phyloP scores from a whole-genome alignment of 371 early-diverging fungal species.

The Apophysomyces variabilis region DNA sequence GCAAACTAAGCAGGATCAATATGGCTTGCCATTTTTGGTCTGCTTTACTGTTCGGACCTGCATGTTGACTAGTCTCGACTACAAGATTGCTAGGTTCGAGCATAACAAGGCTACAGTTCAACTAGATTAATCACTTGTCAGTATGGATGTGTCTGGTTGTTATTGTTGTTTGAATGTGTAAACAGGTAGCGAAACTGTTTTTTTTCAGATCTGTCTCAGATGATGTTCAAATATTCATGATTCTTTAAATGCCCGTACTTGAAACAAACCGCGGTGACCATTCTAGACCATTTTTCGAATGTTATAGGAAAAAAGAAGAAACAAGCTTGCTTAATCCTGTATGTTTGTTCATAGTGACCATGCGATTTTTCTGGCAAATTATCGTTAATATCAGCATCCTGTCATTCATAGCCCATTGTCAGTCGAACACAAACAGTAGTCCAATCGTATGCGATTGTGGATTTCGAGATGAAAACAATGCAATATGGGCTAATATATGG shows the following conservation, averaged over 20 bases:
- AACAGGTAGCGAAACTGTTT: no score
- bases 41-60: no score
- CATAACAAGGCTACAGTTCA: no score
- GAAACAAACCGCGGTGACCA: constrained; percentile 8
- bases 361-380: constrained; percentile 7
- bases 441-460: constrained; percentile 40
- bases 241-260: background rate
- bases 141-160: no score
- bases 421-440: background rate
- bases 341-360: background rate
- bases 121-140: no score
- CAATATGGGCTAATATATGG: constrained; percentile 44
- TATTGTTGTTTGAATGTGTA: no score
- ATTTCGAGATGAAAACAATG: constrained; percentile 40
- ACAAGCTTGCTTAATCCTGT: background rate
- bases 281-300: background rate
- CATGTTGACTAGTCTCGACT: no score
- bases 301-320: background rate
- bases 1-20: no score
- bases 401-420: background rate
- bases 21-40: no score
- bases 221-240: no score
- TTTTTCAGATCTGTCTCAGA: no score
- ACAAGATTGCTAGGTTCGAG: no score
- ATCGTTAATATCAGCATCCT: background rate